Evolutionary conservation across 2,329 filamentous ascomycete species (phyloP), one percentile per base, ranked within the genome.

Genomic region (Sporothrix brunneoviolacea): DNA sequence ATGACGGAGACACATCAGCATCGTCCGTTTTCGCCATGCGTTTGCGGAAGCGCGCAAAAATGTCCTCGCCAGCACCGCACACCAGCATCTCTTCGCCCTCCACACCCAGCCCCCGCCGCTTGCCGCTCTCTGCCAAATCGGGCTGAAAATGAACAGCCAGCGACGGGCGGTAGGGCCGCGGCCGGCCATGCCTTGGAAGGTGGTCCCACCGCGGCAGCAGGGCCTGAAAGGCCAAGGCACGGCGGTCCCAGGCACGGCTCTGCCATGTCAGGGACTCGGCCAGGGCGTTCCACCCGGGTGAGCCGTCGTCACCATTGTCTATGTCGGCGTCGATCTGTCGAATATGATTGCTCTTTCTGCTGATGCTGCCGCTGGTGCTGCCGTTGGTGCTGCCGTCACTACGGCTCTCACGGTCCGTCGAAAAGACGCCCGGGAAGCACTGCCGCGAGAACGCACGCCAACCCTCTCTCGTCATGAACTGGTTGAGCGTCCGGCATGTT

Each of bases 201-300:
- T 58, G 62, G 4, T 42, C 38, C 56, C 61, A 5, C 16, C 50
- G 61, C 7, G 61, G 57, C 33, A 62, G 37, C 52, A 62, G 18
- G 13, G 68, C 60, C 43, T 65, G 64, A 50, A 78, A 68, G 15
- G 66, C 64, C 18, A 73, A 56, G 0, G 69, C 63, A 1, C 74
- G 69, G 46, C 67, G 69, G 43, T 79, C 76, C 77, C 76, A 80
- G 57, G 72, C 75, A 6, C 75, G 68, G 24, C 73, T 70, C 48
- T 78, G 70, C 55, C 71, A 73, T 0, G 76, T 77, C 38, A 77
- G 59, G 0, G 66, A 68, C 22, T 71, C 64, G 7, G 75, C 75
- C 22, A 73, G 61, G 12, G 61, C 56, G 10, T 57, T 54, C 65
- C 74, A 77, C 18, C 33, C 28, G 4, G 12, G 37, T 12, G 16